These are phyloP conservation scores for Monilinia aucupariae DNA, from an alignment of 2,329 filamentous ascomycete genomes.

Conservation along the genomic window DNA sequence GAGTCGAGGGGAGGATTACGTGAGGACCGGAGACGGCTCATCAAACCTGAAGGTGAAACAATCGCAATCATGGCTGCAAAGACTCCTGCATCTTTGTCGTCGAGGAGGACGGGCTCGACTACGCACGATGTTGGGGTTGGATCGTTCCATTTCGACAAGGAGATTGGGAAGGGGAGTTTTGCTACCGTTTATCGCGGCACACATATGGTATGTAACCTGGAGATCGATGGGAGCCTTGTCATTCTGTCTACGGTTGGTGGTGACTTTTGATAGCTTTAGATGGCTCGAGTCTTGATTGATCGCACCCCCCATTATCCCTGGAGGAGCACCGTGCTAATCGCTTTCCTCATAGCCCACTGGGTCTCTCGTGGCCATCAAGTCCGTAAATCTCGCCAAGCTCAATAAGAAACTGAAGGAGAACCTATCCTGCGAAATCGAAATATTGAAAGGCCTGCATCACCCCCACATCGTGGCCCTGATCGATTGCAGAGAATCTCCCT, in stretches of 20 bases:
- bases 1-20: constrained; percentile 22
- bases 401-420: constrained; percentile 97
- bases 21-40: constrained; percentile 19
- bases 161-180: constrained; percentile 97
- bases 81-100: constrained; percentile 38
- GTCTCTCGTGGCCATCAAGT: constrained; percentile 90
- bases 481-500: constrained; percentile 81
- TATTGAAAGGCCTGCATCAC: constrained; percentile 87
- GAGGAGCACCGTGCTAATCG: constrained; percentile 22
- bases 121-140: constrained; percentile 55
- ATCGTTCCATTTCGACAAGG: constrained; percentile 69
- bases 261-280: not conserved
- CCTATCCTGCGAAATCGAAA: constrained; percentile 89
- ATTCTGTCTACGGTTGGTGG: not conserved
- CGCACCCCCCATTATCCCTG: constrained; percentile 12
- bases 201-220: constrained; percentile 62
- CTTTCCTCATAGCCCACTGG: constrained; percentile 58
- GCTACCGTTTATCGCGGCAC: constrained; percentile 87
- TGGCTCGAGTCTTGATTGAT: not conserved
- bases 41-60: constrained; percentile 19
- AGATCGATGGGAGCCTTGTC: constrained; percentile 1
- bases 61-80: constrained; percentile 38
- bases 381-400: constrained; percentile 81
- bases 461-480: constrained; percentile 96
- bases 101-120: constrained; percentile 37